A percentile compares a stretch with the other conserved stretches of the same genome.
These are phyloP conservation scores for Nectriaceae sp. DNA, from an alignment of 2,329 filamentous ascomycete genomes.

Conservation along the genomic window DNA sequence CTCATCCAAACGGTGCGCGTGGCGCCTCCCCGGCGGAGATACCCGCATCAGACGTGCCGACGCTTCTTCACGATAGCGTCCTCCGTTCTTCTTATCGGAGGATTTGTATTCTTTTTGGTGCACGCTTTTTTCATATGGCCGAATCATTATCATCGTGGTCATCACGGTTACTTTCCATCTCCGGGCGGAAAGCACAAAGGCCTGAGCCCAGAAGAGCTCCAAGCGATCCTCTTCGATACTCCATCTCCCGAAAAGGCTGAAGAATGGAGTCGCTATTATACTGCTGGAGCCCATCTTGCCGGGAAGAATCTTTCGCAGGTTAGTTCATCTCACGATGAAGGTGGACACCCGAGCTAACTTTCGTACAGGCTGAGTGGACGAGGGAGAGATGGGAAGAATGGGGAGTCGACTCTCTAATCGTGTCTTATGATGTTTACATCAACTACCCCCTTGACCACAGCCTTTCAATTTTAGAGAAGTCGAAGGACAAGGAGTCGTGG, in stretches of 20 bases:
- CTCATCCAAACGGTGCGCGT: conserved; percentile 65
- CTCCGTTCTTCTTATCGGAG: conserved; percentile 53
- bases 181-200: conserved; percentile 21
- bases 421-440: conserved; percentile 74
- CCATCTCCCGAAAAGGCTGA: conserved; percentile 58
- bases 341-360: conserved; percentile 5
- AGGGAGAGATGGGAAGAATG: conserved; percentile 72
- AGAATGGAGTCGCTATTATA: conserved; percentile 80
- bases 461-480: conserved; percentile 61
- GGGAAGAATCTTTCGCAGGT: conserved; percentile 76
- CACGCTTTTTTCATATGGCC: conserved; percentile 47
- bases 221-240: conserved; percentile 58
- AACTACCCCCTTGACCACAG: conserved; percentile 76
- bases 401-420: conserved; percentile 65
- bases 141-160: conserved; percentile 35
- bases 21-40: conserved; percentile 53
- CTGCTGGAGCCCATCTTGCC: conserved; percentile 72
- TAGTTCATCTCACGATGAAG: conserved; percentile 19
- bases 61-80: conserved; percentile 67
- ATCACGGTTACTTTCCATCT: conserved; percentile 30
- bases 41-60: conserved; percentile 61
- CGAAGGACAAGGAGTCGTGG: conserved; percentile 44
- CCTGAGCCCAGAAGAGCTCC: conserved; percentile 51
- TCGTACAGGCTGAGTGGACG: conserved; percentile 69
- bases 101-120: conserved; percentile 52